phyloP scores from a whole-genome alignment of 2,329 filamentous ascomycete genomes.

The Botrytis byssoidea region DNA sequence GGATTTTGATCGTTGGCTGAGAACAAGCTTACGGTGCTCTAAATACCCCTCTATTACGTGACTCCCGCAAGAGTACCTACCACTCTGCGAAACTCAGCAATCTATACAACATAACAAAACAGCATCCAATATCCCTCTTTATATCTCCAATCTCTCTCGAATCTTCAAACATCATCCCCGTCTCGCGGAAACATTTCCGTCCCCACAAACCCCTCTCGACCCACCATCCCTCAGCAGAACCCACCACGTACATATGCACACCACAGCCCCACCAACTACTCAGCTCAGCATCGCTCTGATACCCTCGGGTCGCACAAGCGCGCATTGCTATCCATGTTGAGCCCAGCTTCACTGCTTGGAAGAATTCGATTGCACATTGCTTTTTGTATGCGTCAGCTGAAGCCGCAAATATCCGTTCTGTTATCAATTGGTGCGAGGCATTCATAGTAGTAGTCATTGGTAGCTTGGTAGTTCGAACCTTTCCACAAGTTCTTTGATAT shows the following conservation, averaged over 20 bases:
- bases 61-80: background rate
- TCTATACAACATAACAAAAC: background rate
- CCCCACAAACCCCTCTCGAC: background rate
- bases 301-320: background rate
- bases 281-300: background rate
- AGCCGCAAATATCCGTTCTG: background rate
- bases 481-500: background rate
- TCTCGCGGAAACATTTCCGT: conserved; percentile 10
- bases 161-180: background rate
- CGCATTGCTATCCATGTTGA: background rate
- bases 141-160: background rate
- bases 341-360: background rate
- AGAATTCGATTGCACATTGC: background rate
- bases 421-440: background rate
- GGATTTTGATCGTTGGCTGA: background rate
- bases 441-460: background rate
- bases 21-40: background rate
- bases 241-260: background rate
- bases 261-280: background rate
- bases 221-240: background rate
- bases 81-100: background rate
- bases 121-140: background rate
- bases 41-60: background rate
- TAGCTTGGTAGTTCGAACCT: background rate
- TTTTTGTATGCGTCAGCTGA: background rate